Evolutionary conservation across 352 stramenopile species (phyloP), one percentile per base, ranked within the genome.

Genomic region (Plasmopara muralis): DNA sequence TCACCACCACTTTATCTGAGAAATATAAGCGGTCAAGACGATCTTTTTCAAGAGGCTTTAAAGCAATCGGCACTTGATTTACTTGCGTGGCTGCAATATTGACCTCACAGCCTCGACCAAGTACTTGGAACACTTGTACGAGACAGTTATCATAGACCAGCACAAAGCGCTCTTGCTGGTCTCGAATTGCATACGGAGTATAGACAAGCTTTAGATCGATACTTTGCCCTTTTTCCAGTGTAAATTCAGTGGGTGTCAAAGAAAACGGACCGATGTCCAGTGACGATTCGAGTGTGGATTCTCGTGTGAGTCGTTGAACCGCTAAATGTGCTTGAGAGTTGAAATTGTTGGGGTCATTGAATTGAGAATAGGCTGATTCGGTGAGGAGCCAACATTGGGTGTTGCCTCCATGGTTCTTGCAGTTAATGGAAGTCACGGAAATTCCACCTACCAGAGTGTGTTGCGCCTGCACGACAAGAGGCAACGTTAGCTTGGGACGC

Each of bases 121-220:
- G 63, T 10, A 93, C 48, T 43, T 89, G 71, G 38, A 90, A 90
- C 0, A 80, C 57, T 5, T 73, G 77, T 34, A 90, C 79, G 29
- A 93, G 67, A 45, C 79, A 88, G 51, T 93, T 93, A 68, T 93
- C 77, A 47, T 79, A 93, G 18, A 93, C 77, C 64, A 93, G 72
- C 16, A 89, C 70, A 43, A 93, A 83, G 31, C 78, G 74, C 30
- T 76, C 68, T 12, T 72, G 66, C 43, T 81, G 59, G 29, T 87
- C 74, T 13, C 79, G 77, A 28, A 87, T 57, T n/a, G 60, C 62
- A 0, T 57, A 79, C 4, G 82, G 77, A 7, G 68, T 58, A 39
- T 86, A 93, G 18, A 64, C 50, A 9, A 93, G 68, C 40, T 72
- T 35, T 1, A 93, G 58, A 14, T 45, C 51, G 13, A 83, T 62